A percentile compares a stretch with the other conserved stretches of the same genome.
These are phyloP conservation scores for Aeminium ludgeri DNA, from an alignment of 495 filamentous ascomycete genomes.

Conservation along the genomic window DNA sequence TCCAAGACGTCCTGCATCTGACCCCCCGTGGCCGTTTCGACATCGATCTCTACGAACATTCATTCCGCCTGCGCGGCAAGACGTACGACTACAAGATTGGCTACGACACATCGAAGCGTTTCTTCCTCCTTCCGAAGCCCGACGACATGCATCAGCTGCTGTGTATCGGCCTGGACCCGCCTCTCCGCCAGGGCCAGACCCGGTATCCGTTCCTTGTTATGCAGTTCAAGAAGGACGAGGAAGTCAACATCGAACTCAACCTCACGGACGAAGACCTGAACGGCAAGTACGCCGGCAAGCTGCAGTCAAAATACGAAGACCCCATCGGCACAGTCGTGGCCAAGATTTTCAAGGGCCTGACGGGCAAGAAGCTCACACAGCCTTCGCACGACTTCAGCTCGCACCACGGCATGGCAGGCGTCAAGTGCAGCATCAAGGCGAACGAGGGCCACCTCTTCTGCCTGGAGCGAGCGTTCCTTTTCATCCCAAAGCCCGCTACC, in stretches of 20 bases:
- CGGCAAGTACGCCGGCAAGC: conserved; percentile 74
- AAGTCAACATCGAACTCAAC: conserved; percentile 91
- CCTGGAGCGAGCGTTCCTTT: conserved; percentile 96
- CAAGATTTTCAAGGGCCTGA: conserved; percentile 82
- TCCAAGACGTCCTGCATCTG: conserved; percentile 91
- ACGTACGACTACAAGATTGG: conserved; percentile 99
- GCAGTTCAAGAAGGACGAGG: conserved; percentile 97
- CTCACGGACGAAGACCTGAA: conserved; percentile 74
- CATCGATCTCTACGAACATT: conserved; percentile 98
- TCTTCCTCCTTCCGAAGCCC: conserved; percentile 93
- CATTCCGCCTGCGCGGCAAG: conserved; percentile 93
- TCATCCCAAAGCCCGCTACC: conserved; percentile 93
- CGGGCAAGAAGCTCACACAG: conserved; percentile 81
- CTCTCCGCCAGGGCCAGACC: conserved; percentile 92
- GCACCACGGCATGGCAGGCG: conserved; percentile 83
- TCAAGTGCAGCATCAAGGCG: conserved; percentile 98
- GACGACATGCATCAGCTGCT: conserved; percentile 92
- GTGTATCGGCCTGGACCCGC: conserved; percentile 87
- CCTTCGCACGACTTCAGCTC: conserved; percentile 87
- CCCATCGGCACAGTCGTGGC: conserved; percentile 82
- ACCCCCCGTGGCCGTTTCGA: conserved; percentile 98
- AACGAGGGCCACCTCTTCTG: conserved; percentile 96
- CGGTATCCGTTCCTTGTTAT: conserved; percentile 98
- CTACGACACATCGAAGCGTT: conserved; percentile 94
- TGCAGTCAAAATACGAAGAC: conserved; percentile 75